These are phyloP conservation scores for Zygotorulaspora danielsina DNA, from an alignment of 805 yeast species.

Conservation along the genomic window DNA sequence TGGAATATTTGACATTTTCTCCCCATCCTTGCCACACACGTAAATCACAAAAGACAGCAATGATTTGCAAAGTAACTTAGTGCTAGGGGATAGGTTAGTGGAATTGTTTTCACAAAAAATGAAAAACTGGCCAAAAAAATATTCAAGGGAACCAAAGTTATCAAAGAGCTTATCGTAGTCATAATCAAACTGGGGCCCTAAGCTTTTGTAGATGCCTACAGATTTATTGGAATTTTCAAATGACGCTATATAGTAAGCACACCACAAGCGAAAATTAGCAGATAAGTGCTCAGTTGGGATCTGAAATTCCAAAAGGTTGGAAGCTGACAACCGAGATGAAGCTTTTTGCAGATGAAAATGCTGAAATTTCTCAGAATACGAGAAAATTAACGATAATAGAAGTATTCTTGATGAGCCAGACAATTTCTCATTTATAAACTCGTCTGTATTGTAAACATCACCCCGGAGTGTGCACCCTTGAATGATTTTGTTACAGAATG, in stretches of 20 bases:
- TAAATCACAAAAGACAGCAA: conserved; percentile 7
- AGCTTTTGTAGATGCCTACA: background rate
- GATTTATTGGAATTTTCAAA: conserved; percentile 5
- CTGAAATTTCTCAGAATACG: conserved; percentile 11
- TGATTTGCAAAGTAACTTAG: conserved; percentile 10
- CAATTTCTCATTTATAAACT: conserved; percentile 10
- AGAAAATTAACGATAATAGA: conserved; percentile 21
- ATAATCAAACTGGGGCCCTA: background rate
- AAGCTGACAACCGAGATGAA: conserved; percentile 6
- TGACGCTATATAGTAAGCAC: conserved; percentile 12
- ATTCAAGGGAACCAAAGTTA: conserved; percentile 8
- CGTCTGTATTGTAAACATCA: conserved; percentile 14
- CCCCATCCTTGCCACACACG: conserved; percentile 1
- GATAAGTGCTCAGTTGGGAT: conserved; percentile 10
- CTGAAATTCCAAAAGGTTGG: conserved; percentile 8
- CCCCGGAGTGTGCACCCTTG: conserved; percentile 8
- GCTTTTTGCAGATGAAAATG: conserved; percentile 1
- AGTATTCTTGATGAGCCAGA: conserved; percentile 9
- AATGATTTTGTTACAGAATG: conserved; percentile 15
- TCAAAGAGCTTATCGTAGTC: conserved; percentile 7
- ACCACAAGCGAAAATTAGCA: conserved; percentile 18
- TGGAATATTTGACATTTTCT: background rate
- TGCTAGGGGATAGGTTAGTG: conserved; percentile 1
- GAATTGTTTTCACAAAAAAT: conserved; percentile 1
- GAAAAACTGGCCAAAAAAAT: conserved; percentile 6